Evolutionary conservation across 345 rosid species (phyloP).

Genomic region (Salix caprea): DNA sequence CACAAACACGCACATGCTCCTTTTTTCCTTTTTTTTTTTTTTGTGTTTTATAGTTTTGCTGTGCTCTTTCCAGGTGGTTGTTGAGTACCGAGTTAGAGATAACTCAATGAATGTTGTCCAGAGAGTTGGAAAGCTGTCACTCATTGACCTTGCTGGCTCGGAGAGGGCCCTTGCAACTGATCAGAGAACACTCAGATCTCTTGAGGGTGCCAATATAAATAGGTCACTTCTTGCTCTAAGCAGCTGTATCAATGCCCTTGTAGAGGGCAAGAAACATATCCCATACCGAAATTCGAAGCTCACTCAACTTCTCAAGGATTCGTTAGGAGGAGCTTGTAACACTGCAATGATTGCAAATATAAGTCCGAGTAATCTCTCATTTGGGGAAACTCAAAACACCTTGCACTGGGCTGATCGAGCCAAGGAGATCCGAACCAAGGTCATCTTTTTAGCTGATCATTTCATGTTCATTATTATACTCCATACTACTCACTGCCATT

Average conservation of each 20-base stretch:
- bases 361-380: constrained; percentile 81
- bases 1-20: background rate
- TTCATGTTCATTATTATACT: background rate
- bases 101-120: constrained; percentile 58
- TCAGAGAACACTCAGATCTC: constrained; percentile 80
- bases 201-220: constrained; percentile 94
- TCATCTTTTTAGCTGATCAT: constrained; percentile 13
- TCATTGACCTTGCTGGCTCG: constrained; percentile 97
- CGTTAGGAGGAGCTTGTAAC: constrained; percentile 85
- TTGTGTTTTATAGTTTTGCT: background rate
- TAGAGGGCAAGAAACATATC: constrained; percentile 91
- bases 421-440: constrained; percentile 78
- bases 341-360: constrained; percentile 94
- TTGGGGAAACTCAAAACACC: constrained; percentile 93
- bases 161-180: constrained; percentile 95
- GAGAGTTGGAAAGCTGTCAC: constrained; percentile 76
- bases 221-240: constrained; percentile 89
- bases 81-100: constrained; percentile 69
- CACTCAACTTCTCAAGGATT: constrained; percentile 93
- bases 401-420: constrained; percentile 98
- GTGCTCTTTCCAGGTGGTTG: constrained; percentile 48
- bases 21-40: background rate
- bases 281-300: constrained; percentile 93
- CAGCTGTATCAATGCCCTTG: constrained; percentile 94
- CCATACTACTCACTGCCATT: background rate